Evolutionary conservation across 495 filamentous ascomycete genomes (phyloP), one percentile per base, ranked within the genome.

Genomic region (Podospora bellae-mahoneyi): DNA sequence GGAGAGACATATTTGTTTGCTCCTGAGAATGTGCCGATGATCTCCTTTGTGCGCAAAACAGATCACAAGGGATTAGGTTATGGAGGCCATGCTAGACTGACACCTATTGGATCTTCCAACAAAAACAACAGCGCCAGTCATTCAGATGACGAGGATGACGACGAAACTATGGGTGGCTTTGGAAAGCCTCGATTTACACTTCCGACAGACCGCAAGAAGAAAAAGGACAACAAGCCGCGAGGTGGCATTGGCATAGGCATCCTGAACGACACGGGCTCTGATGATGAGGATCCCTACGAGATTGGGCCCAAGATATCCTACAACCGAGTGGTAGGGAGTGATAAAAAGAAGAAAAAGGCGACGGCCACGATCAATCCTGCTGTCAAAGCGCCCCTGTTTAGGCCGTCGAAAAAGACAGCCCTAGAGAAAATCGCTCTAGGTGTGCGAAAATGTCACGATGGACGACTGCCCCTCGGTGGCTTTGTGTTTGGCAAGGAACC

Each of bases 221-320:
- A 79, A 34, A 83, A 83, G 64, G 81, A 83, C 16, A 85, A 86
- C 54, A 85, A 80, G 63, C 77, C 72, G 6, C 84, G 85, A 32
- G 86, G 89, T 60, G 91, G 89, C 0, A 92, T 99, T 60, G 95
- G 95, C 0, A 90, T 96, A 16, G 95, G 95, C 3, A 81, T 97
- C 23, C 78, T 99, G 63, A 99, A 98, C 73, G 95, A 98, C 68
- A 96, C 89, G 19, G 94, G 93, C 3, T 97, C 95, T n/a, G 95
- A 98, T 72, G 94, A 98, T 65, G 95, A 97, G 74, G 96, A 98
- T 73, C 91, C 92, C 0, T 98, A 97, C 78, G 91, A 92, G 59
- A 86, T 98, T 23, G 94, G 95, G 0, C 95, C 95, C 7, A 88
- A 88, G 73, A 94, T 96, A 75, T 92, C 90, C n/a, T 97, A 97